Evolutionary conservation across 1,284 basidiomycete genomes (phyloP), one percentile per base, ranked within the genome.

Genomic region (Jaminaea rosea): DNA sequence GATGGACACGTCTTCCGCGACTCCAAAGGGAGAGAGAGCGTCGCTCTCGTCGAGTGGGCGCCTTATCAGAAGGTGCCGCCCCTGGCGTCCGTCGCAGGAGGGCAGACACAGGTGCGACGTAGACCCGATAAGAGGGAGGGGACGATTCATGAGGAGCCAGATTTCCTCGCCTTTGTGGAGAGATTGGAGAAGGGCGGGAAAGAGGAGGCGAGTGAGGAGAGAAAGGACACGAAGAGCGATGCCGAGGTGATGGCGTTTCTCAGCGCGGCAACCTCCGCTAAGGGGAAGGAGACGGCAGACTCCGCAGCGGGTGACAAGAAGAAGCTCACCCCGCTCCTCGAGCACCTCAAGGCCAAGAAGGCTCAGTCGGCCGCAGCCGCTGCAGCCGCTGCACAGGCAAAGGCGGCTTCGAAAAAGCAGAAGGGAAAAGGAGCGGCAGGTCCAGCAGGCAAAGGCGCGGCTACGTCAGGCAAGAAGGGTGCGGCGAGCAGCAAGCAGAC

Each of bases 1-100:
- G 88, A 96, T 67, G 92, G 91, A 0, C 92, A 97, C 77, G 53
- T 87, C 28, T 97, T 93, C 72, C 80, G 85, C 57, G 89, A 96
- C 74, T 91, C 91, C 78, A 80, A 86, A 60, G 91, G 92, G 9
- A 85, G 85, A 65, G 88, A 93, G 68, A 87, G 82, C 2, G 80
- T 84, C 50, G 89, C 88, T 1, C 79, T 94, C 1, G 90, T 98
- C 2, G 93, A 98, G 75, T 96, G 87, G 69, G 87, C 93, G 0
- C 90, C 91, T 0, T 88, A 85, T 59, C 91, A 92, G 73, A 94
- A 89, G 75, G 76, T 85, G 2, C 86, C 88, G 0, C 71, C 79
- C 0, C 83, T 84, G 58, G 26, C 11, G 13, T 27, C 23, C 15
- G 29, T 47, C 19, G 84, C 34, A 4, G 9, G 34, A 15, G 34